Base-by-base conservation (phyloP, 805 yeast species). In the Wickerhamiella shivajii region DNA sequence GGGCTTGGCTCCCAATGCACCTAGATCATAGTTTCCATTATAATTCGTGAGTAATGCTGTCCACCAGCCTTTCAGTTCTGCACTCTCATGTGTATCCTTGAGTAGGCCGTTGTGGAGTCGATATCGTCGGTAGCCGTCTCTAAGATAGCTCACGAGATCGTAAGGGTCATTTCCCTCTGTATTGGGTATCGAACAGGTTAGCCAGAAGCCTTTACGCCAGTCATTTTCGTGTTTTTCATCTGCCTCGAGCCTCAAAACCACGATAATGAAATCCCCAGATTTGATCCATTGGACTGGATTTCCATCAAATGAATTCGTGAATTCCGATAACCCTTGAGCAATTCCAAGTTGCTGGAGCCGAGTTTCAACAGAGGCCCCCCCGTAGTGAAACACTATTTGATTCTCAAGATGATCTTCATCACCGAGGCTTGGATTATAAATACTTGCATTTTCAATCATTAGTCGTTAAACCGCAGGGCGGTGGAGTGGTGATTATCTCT, bases 121-220 rank as follows among this genome's bases (percentile, higher is more conserved):
- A 31, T 34, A 34, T 11, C 24, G 26, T 17, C 30, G 33, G 19
- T 38, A 38, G 14, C 33, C 35, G 12, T 33, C 31, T 14, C 24
- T 28, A 8, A 33, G 24, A 8, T 24, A 29, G 19, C 12, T 7
- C 7, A 19, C 8, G 8, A 29, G 25, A 19, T 21, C 20, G 25
- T 14, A 19, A 9, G 25, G 32, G 18, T 18, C 14, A 44, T 37
- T 13, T 16, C 36, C 12, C 26, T 22, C 32, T 33, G 29, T 2
- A 31, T 27, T 12, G 36, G 36, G 28, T 18, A 35, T 26, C 27
- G 37, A 38, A n/a, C 41, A 41, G 3, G 36, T 28, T 13, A 45
- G 27, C 50, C 50, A 46, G 38, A 16, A 39, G 6, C 49, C 47
- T 7, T 37, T 20, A n/a, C 49, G 43, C 50, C 50, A 46, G 27